Percentiles rank a stretch among this genome's conserved stretches.
Conservation (phyloP, 306 rosid genomes). For the Prunus campanulata region DNA sequence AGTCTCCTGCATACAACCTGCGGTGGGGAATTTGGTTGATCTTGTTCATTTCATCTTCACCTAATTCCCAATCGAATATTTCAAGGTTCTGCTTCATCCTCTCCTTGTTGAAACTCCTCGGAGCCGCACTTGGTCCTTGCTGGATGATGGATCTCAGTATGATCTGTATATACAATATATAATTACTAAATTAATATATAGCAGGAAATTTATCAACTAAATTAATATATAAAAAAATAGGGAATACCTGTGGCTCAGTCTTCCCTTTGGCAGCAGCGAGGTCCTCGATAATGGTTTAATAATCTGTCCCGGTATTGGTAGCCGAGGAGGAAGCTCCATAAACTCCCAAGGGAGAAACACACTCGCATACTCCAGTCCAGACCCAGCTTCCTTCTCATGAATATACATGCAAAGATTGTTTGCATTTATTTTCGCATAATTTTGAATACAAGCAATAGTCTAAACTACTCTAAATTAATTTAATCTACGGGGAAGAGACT, state of each 20-base stretch:
- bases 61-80: constrained; percentile 54
- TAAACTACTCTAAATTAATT: no score
- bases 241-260: neutral
- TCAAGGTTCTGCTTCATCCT: constrained; percentile 54
- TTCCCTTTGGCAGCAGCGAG: constrained; percentile 5
- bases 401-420: neutral
- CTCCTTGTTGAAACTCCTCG: constrained; percentile 50
- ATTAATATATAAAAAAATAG: neutral
- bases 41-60: constrained; percentile 43
- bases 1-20: constrained; percentile 27
- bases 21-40: constrained; percentile 53
- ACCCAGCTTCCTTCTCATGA: neutral
- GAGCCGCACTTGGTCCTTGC: constrained; percentile 46
- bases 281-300: neutral
- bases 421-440: no score
- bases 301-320: neutral
- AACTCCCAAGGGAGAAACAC: neutral
- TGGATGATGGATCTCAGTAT: constrained; percentile 11
- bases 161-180: neutral
- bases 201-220: neutral
- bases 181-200: neutral
- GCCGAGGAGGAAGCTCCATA: neutral
- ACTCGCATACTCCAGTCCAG: constrained; percentile 1
- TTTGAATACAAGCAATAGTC: no score
- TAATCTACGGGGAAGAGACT: no score